Conservation (phyloP, 257 asterid species). For the Hygrophila difformis region DNA sequence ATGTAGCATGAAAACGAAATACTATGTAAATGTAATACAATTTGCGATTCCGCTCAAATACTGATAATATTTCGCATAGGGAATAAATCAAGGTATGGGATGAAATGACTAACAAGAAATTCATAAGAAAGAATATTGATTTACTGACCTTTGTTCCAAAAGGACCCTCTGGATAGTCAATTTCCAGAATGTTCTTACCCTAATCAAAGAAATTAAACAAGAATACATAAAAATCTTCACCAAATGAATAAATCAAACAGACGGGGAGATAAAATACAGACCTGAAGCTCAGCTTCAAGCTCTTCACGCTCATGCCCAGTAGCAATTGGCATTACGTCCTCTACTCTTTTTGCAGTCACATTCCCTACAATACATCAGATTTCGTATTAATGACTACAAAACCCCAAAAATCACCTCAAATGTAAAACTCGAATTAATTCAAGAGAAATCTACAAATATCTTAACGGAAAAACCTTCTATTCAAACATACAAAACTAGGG, state of each 20-base stretch:
- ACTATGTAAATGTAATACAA: too few species aligned
- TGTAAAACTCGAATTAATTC: not conserved
- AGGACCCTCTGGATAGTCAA: slow-evolving; percentile 40
- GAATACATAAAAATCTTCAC: too few species aligned
- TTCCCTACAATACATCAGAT: slow-evolving; percentile 14
- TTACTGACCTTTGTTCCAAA: slow-evolving; percentile 59
- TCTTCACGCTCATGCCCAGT: slow-evolving; percentile 69
- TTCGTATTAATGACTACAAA: slow-evolving; percentile 5
- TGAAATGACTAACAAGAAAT: not conserved
- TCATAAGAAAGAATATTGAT: slow-evolving; percentile 17
- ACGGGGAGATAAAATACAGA: too few species aligned
- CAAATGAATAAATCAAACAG: too few species aligned
- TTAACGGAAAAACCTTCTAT: not conserved
- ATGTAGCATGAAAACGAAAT: too few species aligned
- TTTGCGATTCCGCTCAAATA: too few species aligned
- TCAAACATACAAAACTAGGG: slow-evolving; percentile 21
- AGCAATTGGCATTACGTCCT: slow-evolving; percentile 51
- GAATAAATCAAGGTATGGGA: not conserved
- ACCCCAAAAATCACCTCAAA: not conserved
- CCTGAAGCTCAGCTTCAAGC: slow-evolving; percentile 35
- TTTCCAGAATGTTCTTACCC: slow-evolving; percentile 53
- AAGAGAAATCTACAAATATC: not conserved
- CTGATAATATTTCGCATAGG: too few species aligned
- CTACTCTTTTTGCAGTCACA: slow-evolving; percentile 31
- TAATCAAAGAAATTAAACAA: slow-evolving; percentile 9